phyloP scores from a whole-genome alignment of 805 yeast genomes.

The Ogataea neopini region DNA sequence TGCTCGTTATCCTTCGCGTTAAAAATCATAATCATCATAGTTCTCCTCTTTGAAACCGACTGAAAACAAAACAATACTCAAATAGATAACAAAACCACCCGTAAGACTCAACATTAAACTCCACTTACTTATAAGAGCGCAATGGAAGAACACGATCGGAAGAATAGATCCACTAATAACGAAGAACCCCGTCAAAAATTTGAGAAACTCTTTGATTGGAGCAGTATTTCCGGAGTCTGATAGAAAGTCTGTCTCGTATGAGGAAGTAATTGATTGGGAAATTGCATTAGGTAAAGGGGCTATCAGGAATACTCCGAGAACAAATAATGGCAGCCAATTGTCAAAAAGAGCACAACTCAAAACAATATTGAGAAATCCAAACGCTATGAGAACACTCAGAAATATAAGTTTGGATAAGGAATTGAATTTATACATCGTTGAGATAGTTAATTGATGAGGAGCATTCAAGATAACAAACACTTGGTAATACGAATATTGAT shows the following conservation, averaged over 20 bases:
- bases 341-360: conserved; percentile 83
- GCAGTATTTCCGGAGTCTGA: conserved; percentile 27
- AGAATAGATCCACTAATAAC: conserved; percentile 36
- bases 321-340: conserved; percentile 88
- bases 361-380: conserved; percentile 86
- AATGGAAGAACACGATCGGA: conserved; percentile 36
- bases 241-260: conserved; percentile 34
- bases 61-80: conserved; percentile 79
- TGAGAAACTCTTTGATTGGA: conserved; percentile 30
- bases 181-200: conserved; percentile 36
- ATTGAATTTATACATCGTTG: conserved; percentile 33
- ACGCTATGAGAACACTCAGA: conserved; percentile 72
- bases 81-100: conserved; percentile 84
- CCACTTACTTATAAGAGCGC: conserved; percentile 29
- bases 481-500: too few relatives aligned
- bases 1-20: too few relatives aligned
- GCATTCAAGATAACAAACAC: too few relatives aligned
- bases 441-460: conserved; percentile 25
- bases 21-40: conserved; percentile 40
- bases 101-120: conserved; percentile 60
- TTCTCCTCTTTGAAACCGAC: conserved; percentile 66
- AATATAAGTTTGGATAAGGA: conserved; percentile 77
- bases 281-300: conserved; percentile 40
- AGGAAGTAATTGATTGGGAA: conserved; percentile 24
- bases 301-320: conserved; percentile 39